phyloP scores from a whole-genome alignment of 768 basidiomycete genomes.

The Boletus rex-veris region DNA sequence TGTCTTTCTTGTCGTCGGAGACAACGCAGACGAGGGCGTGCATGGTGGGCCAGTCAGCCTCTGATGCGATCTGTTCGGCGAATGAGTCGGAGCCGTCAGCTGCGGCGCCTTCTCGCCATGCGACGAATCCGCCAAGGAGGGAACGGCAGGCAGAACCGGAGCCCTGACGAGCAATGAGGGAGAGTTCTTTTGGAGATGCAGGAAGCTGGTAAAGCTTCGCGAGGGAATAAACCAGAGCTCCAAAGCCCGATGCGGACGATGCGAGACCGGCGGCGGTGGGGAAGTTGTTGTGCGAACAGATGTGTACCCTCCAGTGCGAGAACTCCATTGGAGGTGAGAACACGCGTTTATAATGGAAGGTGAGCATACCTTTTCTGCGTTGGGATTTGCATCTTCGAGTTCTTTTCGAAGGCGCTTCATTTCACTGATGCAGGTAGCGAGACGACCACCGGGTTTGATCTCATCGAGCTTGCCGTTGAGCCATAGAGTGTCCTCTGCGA shows the following conservation, averaged over 20 bases:
- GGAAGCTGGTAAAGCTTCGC: constrained; percentile 84
- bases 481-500: constrained; percentile 82
- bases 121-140: constrained; percentile 95
- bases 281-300: constrained; percentile 97
- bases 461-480: constrained; percentile 90
- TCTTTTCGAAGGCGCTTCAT: constrained; percentile 73
- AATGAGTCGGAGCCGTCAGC: constrained; percentile 80
- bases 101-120: constrained; percentile 65
- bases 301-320: constrained; percentile 63
- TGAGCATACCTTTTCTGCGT: constrained; percentile 56
- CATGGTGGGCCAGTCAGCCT: constrained; percentile 89
- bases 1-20: constrained; percentile 93
- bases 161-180: constrained; percentile 93
- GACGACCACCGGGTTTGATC: constrained; percentile 76
- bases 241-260: constrained; percentile 95
- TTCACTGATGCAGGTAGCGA: constrained; percentile 82
- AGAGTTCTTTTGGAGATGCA: constrained; percentile 74
- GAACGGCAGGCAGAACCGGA: constrained; percentile 98
- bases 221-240: constrained; percentile 88
- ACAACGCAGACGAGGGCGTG: constrained; percentile 98
- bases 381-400: constrained; percentile 68
- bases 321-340: constrained; percentile 13
- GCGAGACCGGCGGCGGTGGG: constrained; percentile 98
- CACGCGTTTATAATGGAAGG: not conserved
- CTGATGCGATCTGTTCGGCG: constrained; percentile 82